Evolutionary conservation across 2,329 filamentous ascomycete genomes (phyloP).

Genomic region (Zymoseptoria ardabiliae): DNA sequence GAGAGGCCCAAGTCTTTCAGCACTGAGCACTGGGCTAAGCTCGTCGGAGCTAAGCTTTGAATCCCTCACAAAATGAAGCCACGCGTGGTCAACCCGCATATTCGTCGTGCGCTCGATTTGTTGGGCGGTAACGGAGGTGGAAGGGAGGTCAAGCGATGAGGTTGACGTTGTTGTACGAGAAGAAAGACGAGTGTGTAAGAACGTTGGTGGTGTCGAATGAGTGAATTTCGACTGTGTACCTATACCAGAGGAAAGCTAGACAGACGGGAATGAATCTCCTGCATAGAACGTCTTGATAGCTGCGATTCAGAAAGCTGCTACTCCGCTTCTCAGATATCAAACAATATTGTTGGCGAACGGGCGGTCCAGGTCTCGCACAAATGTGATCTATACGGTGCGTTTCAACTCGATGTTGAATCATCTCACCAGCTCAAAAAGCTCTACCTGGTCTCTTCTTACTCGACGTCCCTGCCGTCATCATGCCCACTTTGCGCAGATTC

Average conservation of each 20-base stretch:
- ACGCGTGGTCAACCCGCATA: slow-evolving; percentile 3
- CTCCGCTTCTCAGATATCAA: background rate
- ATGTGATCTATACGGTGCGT: too few relatives aligned
- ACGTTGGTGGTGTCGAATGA: background rate
- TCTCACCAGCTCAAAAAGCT: too few relatives aligned
- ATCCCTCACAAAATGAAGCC: slow-evolving; percentile 7
- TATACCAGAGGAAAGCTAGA: background rate
- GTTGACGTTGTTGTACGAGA: background rate
- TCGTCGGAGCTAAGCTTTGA: slow-evolving; percentile 86
- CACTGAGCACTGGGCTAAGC: slow-evolving; percentile 92
- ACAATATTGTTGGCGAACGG: background rate
- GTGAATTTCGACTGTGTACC: background rate
- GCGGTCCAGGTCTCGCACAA: too few relatives aligned
- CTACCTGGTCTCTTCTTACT: too few relatives aligned
- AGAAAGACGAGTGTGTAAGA: background rate
- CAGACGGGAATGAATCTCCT: background rate
- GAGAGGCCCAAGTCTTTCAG: slow-evolving; percentile 99
- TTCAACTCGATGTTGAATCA: too few relatives aligned
- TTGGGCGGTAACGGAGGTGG: slow-evolving; percentile 25
- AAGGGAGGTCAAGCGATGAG: slow-evolving; percentile 10
- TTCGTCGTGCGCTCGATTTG: slow-evolving; percentile 17
- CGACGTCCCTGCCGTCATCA: too few relatives aligned
- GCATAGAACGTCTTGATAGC: background rate
- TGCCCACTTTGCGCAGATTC: background rate
- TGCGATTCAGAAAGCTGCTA: background rate